A percentile compares a stretch with the other conserved stretches of the same genome.
These are phyloP conservation scores for Rosa hybrid DNA, from an alignment of 331 rosid species.

Conservation along the genomic window DNA sequence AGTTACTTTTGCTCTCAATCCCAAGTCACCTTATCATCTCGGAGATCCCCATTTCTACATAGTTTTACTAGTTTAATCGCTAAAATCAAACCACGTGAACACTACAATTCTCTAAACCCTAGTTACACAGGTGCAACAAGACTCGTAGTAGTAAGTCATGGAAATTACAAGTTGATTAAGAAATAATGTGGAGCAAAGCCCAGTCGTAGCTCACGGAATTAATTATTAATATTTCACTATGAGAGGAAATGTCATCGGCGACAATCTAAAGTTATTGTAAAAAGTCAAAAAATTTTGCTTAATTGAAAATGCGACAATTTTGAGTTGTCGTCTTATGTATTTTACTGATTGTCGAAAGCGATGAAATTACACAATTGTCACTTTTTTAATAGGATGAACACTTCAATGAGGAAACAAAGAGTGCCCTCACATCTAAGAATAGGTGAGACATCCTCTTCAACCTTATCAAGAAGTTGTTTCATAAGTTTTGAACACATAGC, in stretches of 20 bases:
- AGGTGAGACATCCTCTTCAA: neutral
- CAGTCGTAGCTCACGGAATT: neutral
- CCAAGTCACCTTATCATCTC: slow-evolving; percentile 6
- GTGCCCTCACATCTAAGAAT: neutral
- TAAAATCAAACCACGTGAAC: slow-evolving; percentile 9
- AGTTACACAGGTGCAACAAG: neutral
- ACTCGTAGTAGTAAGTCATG: neutral
- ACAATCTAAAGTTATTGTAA: too few relatives aligned
- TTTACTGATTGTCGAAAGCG: too few relatives aligned
- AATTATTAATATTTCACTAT: too few relatives aligned
- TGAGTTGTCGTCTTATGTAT: too few relatives aligned
- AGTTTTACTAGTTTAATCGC: neutral
- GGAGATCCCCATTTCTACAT: neutral
- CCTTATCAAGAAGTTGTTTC: neutral
- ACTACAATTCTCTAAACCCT: neutral
- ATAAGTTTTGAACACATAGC: neutral
- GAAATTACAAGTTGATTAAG: neutral
- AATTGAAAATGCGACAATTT: too few relatives aligned
- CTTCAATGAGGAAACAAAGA: neutral
- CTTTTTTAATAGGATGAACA: neutral
- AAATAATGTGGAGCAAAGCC: neutral
- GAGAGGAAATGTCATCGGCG: too few relatives aligned
- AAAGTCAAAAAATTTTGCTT: too few relatives aligned
- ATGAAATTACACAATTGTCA: too few relatives aligned
- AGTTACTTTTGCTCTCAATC: slow-evolving; percentile 10